Conservation (phyloP, 345 rosid genomes). For the Salix viminalis region DNA sequence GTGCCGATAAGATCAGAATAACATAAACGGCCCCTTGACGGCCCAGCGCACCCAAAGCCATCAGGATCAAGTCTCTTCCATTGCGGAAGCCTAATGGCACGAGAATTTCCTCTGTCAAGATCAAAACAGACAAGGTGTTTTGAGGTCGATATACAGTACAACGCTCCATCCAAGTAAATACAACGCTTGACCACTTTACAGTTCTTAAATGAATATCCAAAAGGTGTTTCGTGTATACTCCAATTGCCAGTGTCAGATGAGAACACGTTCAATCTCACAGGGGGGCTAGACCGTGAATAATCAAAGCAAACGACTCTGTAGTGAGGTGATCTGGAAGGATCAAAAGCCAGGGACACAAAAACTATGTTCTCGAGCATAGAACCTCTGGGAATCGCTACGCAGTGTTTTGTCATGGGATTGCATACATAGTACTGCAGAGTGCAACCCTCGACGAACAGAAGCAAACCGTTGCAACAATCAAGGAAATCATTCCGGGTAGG, state of each 20-base stretch:
- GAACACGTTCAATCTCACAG: not conserved
- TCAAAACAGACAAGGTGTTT: not conserved
- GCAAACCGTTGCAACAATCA: conserved; percentile 15
- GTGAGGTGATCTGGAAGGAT: not conserved
- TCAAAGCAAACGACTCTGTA: not conserved
- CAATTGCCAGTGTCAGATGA: not conserved
- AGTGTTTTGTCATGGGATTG: conserved; percentile 1
- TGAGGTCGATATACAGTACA: not conserved
- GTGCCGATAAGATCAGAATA: not conserved
- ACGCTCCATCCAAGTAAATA: not conserved
- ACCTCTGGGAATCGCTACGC: not conserved
- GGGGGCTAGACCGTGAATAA: accelerated
- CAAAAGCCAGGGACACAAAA: not conserved
- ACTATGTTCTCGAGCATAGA: not conserved
- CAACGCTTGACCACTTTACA: not conserved
- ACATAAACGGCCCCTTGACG: not conserved
- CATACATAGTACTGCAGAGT: conserved; percentile 2
- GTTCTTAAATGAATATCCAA: not conserved
- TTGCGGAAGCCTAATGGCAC: not conserved
- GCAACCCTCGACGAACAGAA: not conserved
- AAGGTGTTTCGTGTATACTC: not conserved
- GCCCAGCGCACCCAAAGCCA: not conserved
- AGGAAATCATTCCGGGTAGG: not conserved
- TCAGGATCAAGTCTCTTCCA: not conserved
- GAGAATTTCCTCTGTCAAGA: not conserved